Evolutionary conservation across 345 rosid species (phyloP), one percentile per base, ranked within the genome.

Genomic region (Luvunga scandens): DNA sequence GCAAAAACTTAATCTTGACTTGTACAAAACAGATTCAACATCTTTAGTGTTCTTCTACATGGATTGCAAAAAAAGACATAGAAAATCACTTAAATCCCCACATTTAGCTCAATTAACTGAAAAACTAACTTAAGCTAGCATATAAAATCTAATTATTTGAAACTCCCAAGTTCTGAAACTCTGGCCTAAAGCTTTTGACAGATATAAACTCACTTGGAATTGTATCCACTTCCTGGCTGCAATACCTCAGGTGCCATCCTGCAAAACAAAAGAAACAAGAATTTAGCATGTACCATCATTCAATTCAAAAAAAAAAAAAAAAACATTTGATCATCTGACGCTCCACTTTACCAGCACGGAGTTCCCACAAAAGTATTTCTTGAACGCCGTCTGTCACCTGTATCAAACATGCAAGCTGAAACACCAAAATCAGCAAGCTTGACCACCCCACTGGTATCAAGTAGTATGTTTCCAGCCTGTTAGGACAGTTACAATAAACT

Each of bases 211-310:
- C 78, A 96, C 99, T 94, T 97, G 80, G 94, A 94, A 88, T 97
- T 90, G 81, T 97, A 97, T 86, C 99, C 98, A 82, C 93, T 90
- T 80, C 96, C 98, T 27, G 95, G 98, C 91, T 97, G 99, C 85
- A 97, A 84, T 42, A 97, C 99, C 86, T 97, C 99, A 0, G 98
- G 99, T 59, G 99, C 99, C 98, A 94, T 97, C 99, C 99, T 97
- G 88, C 71, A 83, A 81, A 78, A 68, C 36, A 77, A 72, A 78
- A 81, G 61, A 80, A 62, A 55, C 60, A 48, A 2, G 62, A 48
- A 65, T 64, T 30, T 64, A 64, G 63, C 34, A 57, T 31, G 31
- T 14, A 57, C 21, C 24, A 69, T 13, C 66, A n/a, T 12, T 39
- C 25, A 2, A 48, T 66, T 6, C 48, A 45, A 28, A 31, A 30